Conservation (phyloP, 352 stramenopile genomes). For the Thalassiosira livingstoniorum region DNA sequence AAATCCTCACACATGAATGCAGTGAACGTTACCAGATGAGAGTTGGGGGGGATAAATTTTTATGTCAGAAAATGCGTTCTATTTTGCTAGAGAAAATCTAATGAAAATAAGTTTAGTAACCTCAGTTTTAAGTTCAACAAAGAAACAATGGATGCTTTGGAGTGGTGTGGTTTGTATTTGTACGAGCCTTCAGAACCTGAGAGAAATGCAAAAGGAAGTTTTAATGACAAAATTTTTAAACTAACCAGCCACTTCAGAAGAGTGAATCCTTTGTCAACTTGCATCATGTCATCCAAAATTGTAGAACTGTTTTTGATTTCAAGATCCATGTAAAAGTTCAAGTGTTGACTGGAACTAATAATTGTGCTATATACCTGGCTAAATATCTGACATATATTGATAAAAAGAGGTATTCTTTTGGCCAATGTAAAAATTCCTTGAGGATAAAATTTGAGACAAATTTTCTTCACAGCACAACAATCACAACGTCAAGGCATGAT, state of each 20-base stretch:
- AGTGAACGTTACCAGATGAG: not conserved
- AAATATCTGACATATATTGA: constrained; percentile 35
- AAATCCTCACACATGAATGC: not conserved
- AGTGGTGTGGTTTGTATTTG: constrained; percentile 13
- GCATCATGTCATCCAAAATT: constrained; percentile 38
- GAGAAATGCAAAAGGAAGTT: constrained; percentile 29
- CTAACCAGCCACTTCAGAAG: constrained; percentile 38
- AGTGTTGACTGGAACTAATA: constrained; percentile 33
- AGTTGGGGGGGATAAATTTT: not conserved
- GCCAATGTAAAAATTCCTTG: constrained; percentile 17
- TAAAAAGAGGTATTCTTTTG: constrained; percentile 34
- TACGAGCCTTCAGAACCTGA: not conserved
- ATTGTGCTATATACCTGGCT: constrained; percentile 29
- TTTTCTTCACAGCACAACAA: constrained; percentile 50
- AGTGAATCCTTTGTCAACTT: constrained; percentile 21
- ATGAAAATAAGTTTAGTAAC: constrained; percentile 22
- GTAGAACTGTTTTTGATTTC: constrained; percentile 35
- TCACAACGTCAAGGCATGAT: constrained; percentile 17
- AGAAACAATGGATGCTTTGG: constrained; percentile 13
- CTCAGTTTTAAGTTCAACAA: constrained; percentile 31
- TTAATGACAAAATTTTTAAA: constrained; percentile 11
- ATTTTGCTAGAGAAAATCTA: constrained; percentile 5
- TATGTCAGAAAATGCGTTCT: constrained; percentile 17
- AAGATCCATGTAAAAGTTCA: constrained; percentile 39
- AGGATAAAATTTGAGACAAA: constrained; percentile 20